These are phyloP conservation scores for Pyrenochaeta sp. DNA, from an alignment of 2,329 filamentous ascomycete genomes.

Conservation along the genomic window DNA sequence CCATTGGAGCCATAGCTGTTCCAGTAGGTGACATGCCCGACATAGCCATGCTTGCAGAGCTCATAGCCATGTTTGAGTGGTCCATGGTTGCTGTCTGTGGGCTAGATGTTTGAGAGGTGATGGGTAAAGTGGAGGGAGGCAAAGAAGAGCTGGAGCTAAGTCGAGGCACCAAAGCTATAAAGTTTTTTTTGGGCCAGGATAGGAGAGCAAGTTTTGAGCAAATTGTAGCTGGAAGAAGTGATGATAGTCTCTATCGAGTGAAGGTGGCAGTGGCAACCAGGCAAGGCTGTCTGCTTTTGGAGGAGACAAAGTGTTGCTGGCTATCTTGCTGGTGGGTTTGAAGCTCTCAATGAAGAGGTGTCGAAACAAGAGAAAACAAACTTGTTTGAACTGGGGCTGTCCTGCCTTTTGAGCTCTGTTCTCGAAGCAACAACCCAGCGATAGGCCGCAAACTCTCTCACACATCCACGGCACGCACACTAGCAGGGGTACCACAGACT, in stretches of 20 bases:
- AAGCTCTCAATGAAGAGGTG: background rate
- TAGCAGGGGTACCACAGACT: conserved; percentile 7
- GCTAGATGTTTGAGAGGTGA: background rate
- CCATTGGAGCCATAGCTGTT: conserved; percentile 32
- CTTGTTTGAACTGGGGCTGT: background rate
- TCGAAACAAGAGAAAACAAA: background rate
- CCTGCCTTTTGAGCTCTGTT: background rate
- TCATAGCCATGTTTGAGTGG: conserved; percentile 20
- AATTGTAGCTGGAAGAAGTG: conserved; percentile 2
- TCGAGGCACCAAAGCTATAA: background rate
- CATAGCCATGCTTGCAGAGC: conserved; percentile 21
- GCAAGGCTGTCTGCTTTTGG: background rate
- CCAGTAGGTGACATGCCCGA: conserved; percentile 22
- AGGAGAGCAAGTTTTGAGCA: conserved; percentile 21
- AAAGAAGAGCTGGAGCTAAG: background rate
- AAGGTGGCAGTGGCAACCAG: background rate
- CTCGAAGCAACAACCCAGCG: background rate
- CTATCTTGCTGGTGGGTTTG: too few species aligned
- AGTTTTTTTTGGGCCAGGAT: background rate
- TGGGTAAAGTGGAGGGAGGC: background rate
- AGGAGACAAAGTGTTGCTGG: background rate
- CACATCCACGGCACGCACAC: conserved; percentile 1
- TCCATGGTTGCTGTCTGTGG: conserved; percentile 13
- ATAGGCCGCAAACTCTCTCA: conserved; percentile 18
- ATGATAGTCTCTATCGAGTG: background rate